phyloP scores from a whole-genome alignment of 2,329 filamentous ascomycete species.

The Chaetomiaceae sp. region DNA sequence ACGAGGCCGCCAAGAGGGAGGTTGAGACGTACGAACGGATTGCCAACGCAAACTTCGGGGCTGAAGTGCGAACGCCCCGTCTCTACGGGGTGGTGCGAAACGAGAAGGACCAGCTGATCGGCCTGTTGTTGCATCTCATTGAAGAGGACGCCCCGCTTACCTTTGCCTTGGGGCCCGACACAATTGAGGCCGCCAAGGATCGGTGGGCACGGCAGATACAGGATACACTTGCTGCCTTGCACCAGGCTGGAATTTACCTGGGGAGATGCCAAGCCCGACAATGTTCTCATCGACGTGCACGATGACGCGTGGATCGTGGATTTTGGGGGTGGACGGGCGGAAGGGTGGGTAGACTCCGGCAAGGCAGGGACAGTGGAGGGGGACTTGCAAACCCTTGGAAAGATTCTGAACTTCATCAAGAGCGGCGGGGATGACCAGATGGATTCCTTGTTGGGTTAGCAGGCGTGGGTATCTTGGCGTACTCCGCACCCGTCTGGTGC shows the following conservation, averaged over 20 bases:
- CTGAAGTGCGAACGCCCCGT: constrained; percentile 1
- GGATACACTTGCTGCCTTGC: background rate
- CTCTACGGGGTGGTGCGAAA: constrained; percentile 7
- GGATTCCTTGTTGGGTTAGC: no score
- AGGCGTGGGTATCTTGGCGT: no score
- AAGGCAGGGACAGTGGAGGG: constrained; percentile 2
- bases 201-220: constrained; percentile 8
- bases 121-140: constrained; percentile 2
- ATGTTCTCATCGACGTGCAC: constrained; percentile 27
- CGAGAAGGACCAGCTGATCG: constrained; percentile 1
- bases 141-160: constrained; percentile 3
- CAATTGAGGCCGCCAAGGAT: constrained; percentile 1
- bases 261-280: constrained; percentile 29
- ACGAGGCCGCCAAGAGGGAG: background rate
- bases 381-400: constrained; percentile 1
- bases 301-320: constrained; percentile 28
- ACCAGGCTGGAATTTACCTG: constrained; percentile 19
- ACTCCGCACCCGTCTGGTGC: no score
- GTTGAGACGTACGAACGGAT: constrained; percentile 6
- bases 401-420: constrained; percentile 2
- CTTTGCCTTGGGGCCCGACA: background rate
- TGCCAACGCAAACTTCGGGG: background rate
- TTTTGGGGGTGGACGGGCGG: constrained; percentile 28
- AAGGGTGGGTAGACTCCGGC: constrained; percentile 24
- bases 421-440: background rate